Percentiles rank a stretch among this genome's conserved stretches.
These are phyloP conservation scores for Penicillium fuscoglaucum DNA, from an alignment of 2,329 filamentous ascomycete genomes.

Conservation along the genomic window DNA sequence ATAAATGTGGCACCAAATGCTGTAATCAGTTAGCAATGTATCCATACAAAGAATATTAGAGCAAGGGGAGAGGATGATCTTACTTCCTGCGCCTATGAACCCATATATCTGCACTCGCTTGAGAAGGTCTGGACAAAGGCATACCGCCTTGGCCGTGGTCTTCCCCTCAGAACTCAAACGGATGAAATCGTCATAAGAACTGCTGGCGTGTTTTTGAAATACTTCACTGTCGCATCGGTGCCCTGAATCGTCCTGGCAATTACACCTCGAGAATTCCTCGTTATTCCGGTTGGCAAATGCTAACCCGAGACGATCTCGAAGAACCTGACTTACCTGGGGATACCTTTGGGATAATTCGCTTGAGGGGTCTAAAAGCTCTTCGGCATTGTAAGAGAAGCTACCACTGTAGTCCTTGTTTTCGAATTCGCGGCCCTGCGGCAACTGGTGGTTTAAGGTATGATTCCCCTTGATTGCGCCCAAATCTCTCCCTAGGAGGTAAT, in stretches of 20 bases:
- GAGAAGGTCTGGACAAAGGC: constrained; percentile 5
- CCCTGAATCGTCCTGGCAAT: not conserved
- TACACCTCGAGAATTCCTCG: constrained; percentile 16
- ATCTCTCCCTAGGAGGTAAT: not conserved
- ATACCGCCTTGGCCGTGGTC: not conserved
- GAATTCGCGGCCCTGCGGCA: not conserved
- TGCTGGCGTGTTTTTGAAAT: not conserved
- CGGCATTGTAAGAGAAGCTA: constrained; percentile 1
- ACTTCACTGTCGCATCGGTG: not conserved
- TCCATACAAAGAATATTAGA: not conserved
- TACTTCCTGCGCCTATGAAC: constrained; percentile 23
- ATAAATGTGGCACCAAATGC: constrained; percentile 24
- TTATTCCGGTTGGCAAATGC: constrained; percentile 7
- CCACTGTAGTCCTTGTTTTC: not conserved
- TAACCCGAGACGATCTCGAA: constrained; percentile 10
- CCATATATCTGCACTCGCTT: constrained; percentile 20
- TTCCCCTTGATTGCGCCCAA: constrained; percentile 2
- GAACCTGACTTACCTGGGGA: constrained; percentile 15
- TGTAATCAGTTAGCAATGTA: constrained; percentile 13
- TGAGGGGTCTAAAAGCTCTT: constrained; percentile 11
- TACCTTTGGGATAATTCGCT: constrained; percentile 9
- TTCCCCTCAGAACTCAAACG: not conserved
- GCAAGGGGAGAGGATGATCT: not conserved
- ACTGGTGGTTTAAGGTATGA: not conserved
- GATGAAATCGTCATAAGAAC: not conserved